Base-by-base conservation (phyloP, 2,329 filamentous ascomycete genomes). In the Fusarium sp. region DNA sequence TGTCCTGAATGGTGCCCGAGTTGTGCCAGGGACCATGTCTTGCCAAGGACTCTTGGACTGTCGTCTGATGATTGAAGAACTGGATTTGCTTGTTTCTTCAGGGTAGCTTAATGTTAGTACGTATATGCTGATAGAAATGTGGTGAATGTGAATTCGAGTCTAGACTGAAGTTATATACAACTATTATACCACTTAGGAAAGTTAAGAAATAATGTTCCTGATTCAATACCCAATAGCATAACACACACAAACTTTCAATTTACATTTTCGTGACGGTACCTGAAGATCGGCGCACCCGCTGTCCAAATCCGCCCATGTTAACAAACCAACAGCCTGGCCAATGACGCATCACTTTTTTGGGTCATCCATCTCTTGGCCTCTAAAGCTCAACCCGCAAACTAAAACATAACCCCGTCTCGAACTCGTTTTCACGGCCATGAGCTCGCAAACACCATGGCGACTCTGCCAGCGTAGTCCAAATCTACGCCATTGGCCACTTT, bases 371-470 rank as follows among this genome's bases (percentile, higher is more conserved):
- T 68, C 63, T 61, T 68, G 65, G 64, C 59, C 60, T 48, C 23
- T 47, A 58, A 59, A 54, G 44, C 49, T 60, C 55, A 50, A 11
- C 51, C 49, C 35, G 35, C 48, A 51, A 62, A 48, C 53, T 46
- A 46, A 41, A 33, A 37, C 39, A 25, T 52, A 47, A 48, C 62
- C 56, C 65, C 60, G 39, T 47, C 39, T 65, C 47, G 41, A 72
- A 45, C 53, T 50, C 47, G 59, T 43, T 54, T 43, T 48, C 15
- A 43, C 61, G 61, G 51, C 56, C 56, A 79, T 80, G 78, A 79
- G 71, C 68, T 72, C 60, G 58, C 75, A 62, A 65, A 71, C 72
- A 51, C 68, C 76, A 61, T 78, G 75, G 78, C 73, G 72, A 54
- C 71, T 72, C 67, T 75, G 71, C 50, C 70, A 67, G 22, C 64